A percentile compares a stretch with the other conserved stretches of the same genome.
Conservation (phyloP, 495 filamentous ascomycete species). For the Aspergillus bridgeri region DNA sequence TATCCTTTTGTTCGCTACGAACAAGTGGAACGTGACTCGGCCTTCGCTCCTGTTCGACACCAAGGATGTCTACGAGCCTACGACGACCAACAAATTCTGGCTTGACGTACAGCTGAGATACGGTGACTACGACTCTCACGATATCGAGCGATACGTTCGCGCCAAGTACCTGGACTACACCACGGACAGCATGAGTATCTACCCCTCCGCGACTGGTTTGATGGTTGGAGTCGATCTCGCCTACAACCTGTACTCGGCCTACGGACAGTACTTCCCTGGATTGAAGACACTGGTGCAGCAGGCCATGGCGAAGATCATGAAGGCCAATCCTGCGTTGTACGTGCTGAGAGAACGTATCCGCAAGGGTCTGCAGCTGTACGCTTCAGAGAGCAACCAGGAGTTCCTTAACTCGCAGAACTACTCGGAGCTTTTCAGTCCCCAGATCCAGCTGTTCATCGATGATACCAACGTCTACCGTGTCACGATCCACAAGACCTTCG, state of each 20-base stretch:
- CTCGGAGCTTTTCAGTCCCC: conserved; percentile 98
- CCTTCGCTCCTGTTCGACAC: conserved; percentile 94
- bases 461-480: conserved; percentile 99
- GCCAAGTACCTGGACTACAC: conserved; percentile 99
- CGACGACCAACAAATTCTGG: conserved; percentile 99
- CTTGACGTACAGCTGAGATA: conserved; percentile 97
- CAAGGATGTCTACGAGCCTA: conserved; percentile 92
- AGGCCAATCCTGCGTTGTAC: conserved; percentile 96
- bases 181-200: conserved; percentile 98
- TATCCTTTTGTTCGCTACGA: conserved; percentile 94
- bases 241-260: conserved; percentile 97
- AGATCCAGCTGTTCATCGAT: conserved; percentile 98
- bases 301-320: conserved; percentile 99
- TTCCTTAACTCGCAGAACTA: conserved; percentile 99
- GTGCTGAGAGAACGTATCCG: conserved; percentile 96
- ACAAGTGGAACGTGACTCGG: conserved; percentile 97
- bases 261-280: conserved; percentile 98
- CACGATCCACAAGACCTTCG: conserved; percentile 99
- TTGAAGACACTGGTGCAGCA: conserved; percentile 95
- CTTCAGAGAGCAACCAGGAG: conserved; percentile 98
- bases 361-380: conserved; percentile 97
- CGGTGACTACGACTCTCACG: conserved; percentile 98
- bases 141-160: conserved; percentile 95
- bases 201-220: conserved; percentile 93
- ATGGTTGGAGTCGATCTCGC: conserved; percentile 99